Evolutionary conservation across 352 stramenopile genomes (phyloP).

Genomic region (Pelagophyceae sp.): DNA sequence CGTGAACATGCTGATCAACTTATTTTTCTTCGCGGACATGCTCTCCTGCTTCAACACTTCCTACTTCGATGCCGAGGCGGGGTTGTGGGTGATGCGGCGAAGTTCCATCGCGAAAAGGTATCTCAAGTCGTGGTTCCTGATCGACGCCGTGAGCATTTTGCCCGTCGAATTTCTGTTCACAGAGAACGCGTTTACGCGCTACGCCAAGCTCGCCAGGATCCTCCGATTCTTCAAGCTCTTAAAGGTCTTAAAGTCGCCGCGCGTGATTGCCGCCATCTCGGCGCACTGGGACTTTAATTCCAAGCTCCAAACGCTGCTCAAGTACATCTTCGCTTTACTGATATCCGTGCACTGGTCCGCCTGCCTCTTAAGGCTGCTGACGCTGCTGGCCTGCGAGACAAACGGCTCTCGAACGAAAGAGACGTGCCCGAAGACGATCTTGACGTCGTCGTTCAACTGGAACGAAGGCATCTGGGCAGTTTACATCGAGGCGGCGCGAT

Average conservation of each 20-base stretch:
- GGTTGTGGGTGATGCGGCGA: too few relatives aligned
- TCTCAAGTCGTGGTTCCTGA: neutral
- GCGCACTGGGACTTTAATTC: neutral
- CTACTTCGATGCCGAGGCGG: too few relatives aligned
- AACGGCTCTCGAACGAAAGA: neutral
- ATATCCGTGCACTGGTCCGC: neutral
- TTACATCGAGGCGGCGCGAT: neutral
- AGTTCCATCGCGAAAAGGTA: too few relatives aligned
- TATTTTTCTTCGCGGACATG: neutral
- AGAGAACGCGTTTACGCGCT: too few relatives aligned
- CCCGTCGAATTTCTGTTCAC: too few relatives aligned
- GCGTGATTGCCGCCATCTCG: neutral
- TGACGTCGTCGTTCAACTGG: neutral
- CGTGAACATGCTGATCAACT: neutral
- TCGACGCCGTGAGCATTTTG: neutral
- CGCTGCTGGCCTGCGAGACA: neutral
- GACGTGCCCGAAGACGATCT: neutral
- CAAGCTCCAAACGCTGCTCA: neutral
- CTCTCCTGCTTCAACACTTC: neutral
- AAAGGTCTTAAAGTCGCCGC: neutral
- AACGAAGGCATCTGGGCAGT: neutral
- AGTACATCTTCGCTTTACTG: neutral
- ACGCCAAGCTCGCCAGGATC: neutral
- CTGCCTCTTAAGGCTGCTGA: neutral
- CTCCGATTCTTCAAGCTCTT: neutral